Evolutionary conservation across 495 filamentous ascomycete genomes (phyloP).

Genomic region (Aspergillus egyptiacus): DNA sequence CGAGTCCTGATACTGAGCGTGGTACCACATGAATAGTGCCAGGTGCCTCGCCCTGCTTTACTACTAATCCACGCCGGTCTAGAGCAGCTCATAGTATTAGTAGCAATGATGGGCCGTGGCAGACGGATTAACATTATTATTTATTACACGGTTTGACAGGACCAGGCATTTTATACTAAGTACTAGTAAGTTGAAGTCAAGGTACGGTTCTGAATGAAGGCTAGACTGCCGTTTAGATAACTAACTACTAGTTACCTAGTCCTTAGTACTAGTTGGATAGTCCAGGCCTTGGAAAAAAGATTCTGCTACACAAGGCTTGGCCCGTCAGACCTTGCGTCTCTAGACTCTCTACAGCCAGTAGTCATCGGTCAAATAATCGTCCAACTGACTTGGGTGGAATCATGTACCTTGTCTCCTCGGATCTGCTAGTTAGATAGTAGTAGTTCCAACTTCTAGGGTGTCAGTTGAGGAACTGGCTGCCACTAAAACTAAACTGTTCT

Average conservation of each 20-base stretch:
- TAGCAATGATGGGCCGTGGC: too few relatives aligned
- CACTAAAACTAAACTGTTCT: not conserved
- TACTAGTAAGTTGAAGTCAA: not conserved
- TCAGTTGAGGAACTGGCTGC: conserved; percentile 1
- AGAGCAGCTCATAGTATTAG: too few relatives aligned
- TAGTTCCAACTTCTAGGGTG: not conserved
- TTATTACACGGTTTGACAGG: too few relatives aligned
- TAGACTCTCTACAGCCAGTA: conserved; percentile 11
- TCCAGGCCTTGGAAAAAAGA: not conserved
- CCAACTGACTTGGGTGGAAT: conserved; percentile 7
- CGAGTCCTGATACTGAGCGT: not conserved
- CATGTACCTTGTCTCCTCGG: too few relatives aligned
- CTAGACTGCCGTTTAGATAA: too few relatives aligned
- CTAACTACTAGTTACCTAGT: not conserved
- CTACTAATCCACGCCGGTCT: too few relatives aligned
- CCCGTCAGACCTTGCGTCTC: conserved; percentile 16
- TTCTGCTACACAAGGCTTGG: conserved; percentile 15
- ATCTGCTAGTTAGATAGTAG: too few relatives aligned
- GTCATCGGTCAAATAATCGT: conserved; percentile 4
- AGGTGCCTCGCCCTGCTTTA: too few relatives aligned
- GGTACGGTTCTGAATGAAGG: too few relatives aligned
- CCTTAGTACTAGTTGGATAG: not conserved
- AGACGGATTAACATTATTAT: not conserved
- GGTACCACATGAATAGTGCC: too few relatives aligned
- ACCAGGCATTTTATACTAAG: conserved; percentile 3